Percentiles rank a stretch among this genome's conserved stretches.
Evolutionary conservation across 208 protist species (phyloP).

Genomic region (Leishmania aethiopica): DNA sequence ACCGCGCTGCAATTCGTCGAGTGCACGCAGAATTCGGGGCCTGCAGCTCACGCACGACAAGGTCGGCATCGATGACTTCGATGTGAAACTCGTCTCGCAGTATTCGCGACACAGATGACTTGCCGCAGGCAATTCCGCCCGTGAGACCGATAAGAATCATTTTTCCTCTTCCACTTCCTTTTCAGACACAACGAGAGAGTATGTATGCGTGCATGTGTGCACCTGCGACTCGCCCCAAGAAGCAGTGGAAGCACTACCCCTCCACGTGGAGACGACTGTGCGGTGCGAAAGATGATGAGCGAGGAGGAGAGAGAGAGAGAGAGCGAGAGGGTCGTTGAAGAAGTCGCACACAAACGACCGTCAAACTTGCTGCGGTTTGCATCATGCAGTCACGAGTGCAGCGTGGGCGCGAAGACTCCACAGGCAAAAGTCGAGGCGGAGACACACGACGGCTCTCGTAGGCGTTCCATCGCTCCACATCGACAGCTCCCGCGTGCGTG

Average conservation of each 20-base stretch:
- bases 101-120: constrained; percentile 79
- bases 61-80: constrained; percentile 83
- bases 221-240: not conserved
- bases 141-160: constrained; percentile 92
- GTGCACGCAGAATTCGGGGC: constrained; percentile 58
- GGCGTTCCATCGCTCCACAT: not conserved
- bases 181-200: not conserved
- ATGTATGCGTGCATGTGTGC: not conserved
- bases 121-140: constrained; percentile 92
- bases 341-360: not conserved
- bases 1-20: constrained; percentile 63
- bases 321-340: not conserved
- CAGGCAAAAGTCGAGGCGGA: not conserved
- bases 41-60: constrained; percentile 80
- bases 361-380: not conserved
- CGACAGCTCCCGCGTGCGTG: not conserved
- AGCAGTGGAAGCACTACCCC: not conserved
- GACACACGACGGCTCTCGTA: not conserved
- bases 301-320: not conserved
- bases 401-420: not conserved
- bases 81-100: constrained; percentile 58
- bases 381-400: not conserved
- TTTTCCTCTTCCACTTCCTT: not conserved
- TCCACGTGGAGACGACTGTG: not conserved
- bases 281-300: not conserved